phyloP scores from a whole-genome alignment of 164 flowering plant genomes.

The Sedum album region DNA sequence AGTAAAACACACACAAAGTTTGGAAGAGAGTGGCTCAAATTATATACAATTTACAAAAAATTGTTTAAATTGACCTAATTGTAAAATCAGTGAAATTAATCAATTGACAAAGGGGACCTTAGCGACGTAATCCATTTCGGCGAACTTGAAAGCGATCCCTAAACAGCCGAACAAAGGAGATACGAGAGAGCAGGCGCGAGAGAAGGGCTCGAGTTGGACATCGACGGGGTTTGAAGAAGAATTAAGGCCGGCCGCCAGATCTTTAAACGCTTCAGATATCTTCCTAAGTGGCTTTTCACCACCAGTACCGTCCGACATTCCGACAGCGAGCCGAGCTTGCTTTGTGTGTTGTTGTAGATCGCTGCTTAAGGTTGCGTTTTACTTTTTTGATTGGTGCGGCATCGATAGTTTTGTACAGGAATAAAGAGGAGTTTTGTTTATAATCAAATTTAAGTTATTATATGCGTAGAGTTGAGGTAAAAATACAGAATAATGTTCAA shows the following conservation, averaged over 20 bases:
- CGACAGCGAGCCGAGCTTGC: no score
- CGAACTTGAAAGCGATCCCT: constrained; percentile 94
- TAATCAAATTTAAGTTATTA: no score
- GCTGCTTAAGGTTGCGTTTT: no score
- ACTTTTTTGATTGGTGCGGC: no score
- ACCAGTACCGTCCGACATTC: not conserved
- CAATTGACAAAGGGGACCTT: constrained; percentile 35
- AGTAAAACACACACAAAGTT: not conserved
- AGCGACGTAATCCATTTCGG: constrained; percentile 91
- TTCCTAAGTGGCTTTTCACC: constrained; percentile 43
- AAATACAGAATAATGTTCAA: no score
- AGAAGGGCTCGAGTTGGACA: constrained; percentile 54
- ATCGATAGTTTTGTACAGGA: no score
- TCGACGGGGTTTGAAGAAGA: constrained; percentile 21
- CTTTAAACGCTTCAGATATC: constrained; percentile 52
- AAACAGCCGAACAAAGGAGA: constrained; percentile 88
- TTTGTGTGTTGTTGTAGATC: no score
- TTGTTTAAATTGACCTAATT: not conserved
- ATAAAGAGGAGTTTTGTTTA: no score
- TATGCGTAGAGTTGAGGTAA: no score
- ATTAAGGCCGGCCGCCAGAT: constrained; percentile 32
- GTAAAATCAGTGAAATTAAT: not conserved
- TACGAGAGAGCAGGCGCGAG: constrained; percentile 73
- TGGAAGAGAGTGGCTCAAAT: no score
- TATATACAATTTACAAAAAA: no score